Conservation (phyloP, 805 yeast genomes). For the Candida maltosa region DNA sequence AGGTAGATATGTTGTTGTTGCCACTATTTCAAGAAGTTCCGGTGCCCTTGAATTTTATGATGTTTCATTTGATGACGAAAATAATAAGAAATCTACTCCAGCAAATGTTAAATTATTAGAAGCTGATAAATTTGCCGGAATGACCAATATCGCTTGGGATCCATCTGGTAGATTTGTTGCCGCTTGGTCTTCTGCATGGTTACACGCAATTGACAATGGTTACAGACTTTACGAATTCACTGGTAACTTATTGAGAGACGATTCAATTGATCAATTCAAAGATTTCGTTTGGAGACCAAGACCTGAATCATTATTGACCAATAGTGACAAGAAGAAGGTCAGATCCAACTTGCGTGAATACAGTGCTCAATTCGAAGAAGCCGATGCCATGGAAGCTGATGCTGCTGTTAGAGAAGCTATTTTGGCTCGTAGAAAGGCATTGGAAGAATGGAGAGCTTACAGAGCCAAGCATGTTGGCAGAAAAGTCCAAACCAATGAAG, state of each 20-base stretch:
- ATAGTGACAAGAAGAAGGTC: slow-evolving; percentile 83
- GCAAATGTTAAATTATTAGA: slow-evolving; percentile 62
- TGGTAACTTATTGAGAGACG: slow-evolving; percentile 75
- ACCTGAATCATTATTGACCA: slow-evolving; percentile 73
- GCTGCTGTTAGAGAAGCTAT: slow-evolving; percentile 88
- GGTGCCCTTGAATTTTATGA: slow-evolving; percentile 86
- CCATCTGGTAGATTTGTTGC: slow-evolving; percentile 90
- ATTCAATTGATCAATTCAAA: slow-evolving; percentile 76
- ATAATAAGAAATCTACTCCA: slow-evolving; percentile 41
- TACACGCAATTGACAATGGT: slow-evolving; percentile 85
- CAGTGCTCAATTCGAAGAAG: slow-evolving; percentile 89
- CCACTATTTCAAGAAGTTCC: slow-evolving; percentile 44
- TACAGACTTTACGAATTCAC: slow-evolving; percentile 82
- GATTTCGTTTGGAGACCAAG: slow-evolving; percentile 97
- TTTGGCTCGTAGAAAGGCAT: slow-evolving; percentile 72
- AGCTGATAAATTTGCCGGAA: slow-evolving; percentile 65
- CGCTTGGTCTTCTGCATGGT: slow-evolving; percentile 84
- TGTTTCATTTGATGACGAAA: slow-evolving; percentile 74
- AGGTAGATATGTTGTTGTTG: slow-evolving; percentile 76
- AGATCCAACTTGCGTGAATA: slow-evolving; percentile 85
- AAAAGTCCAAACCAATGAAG: slow-evolving; percentile 41
- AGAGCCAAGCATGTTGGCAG: slow-evolving; percentile 44
- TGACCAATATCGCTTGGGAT: slow-evolving; percentile 89
- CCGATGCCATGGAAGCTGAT: slow-evolving; percentile 93
- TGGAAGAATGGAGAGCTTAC: slow-evolving; percentile 85